Evolutionary conservation across 768 basidiomycete genomes (phyloP), one percentile per base, ranked within the genome.

Genomic region (Tulasnella sp.): DNA sequence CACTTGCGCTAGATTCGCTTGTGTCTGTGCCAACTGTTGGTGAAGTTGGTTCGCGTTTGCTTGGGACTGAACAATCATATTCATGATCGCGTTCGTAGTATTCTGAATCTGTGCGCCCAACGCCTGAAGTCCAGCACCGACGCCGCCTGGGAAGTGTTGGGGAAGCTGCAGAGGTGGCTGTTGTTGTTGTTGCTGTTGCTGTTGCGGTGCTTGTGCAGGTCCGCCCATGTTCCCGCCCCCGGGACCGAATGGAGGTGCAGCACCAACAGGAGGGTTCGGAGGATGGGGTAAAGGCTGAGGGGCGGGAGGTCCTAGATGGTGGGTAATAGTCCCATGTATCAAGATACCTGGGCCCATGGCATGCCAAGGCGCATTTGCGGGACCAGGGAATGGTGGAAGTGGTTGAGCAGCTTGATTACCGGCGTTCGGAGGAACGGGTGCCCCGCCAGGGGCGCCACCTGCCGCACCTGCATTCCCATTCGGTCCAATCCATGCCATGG

Each of bases 41-140:
- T 30, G 49, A 24, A 51, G 49, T 30, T 15, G 49, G 49, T 51
- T 51, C 49, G 17, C 49, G 49, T 51, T 51, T 26, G 23, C 49
- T 15, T 23, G 49, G 27, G 49, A 23, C 24, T 38, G 34, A 5
- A 15, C 34, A 38, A 38, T 38, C 34, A 38, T 38, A 15, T 38
- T 38, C 34, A 38, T 38, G 34, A 38, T 38, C 34, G 34, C 34
- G 34, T 5, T 38, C 7, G 34, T 38, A 5, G 34, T 38, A 15
- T 38, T 38, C 34, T 38, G 34, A 15, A 38, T 38, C 34, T 38
- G 34, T 38, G 34, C 34, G 15, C 34, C 34, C 34, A 38, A 15
- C 34, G 51, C 17, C 23, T 53, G 30, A 53, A 30, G 30, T 27
- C 29, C 30, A 53, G 29, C 24, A 53, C 49, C 34, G 7, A 26